Percentiles rank a stretch among this genome's conserved stretches.
These are phyloP conservation scores for Penicillium sp. DNA, from an alignment of 2,329 filamentous ascomycete species.

Conservation along the genomic window DNA sequence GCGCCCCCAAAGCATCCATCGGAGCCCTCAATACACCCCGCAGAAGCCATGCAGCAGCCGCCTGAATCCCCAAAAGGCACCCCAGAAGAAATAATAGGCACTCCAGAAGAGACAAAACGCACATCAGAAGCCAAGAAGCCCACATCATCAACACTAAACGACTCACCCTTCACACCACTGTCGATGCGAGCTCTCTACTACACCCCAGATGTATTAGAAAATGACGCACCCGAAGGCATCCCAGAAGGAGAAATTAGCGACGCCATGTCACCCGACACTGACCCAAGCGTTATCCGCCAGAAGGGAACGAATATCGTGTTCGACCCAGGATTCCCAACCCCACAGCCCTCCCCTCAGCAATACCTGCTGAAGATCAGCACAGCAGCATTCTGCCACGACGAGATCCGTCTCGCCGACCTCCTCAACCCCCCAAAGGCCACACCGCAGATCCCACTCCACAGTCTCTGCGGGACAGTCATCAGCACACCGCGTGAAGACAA, in stretches of 20 bases:
- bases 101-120: too few relatives aligned
- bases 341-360: constrained; percentile 34
- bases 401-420: constrained; percentile 29
- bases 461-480: constrained; percentile 41
- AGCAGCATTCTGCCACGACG: constrained; percentile 41
- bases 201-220: constrained; percentile 14
- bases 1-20: neutral
- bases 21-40: neutral
- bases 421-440: constrained; percentile 30
- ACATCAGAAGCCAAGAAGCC: constrained; percentile 17
- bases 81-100: neutral
- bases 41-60: neutral
- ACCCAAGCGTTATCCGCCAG: constrained; percentile 18
- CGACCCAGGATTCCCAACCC: constrained; percentile 37
- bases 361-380: constrained; percentile 44
- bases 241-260: constrained; percentile 14
- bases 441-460: constrained; percentile 41
- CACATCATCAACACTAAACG: constrained; percentile 32
- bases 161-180: constrained; percentile 36
- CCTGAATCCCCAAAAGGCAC: too few relatives aligned
- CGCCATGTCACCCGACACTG: neutral
- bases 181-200: constrained; percentile 43
- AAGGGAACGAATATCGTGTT: constrained; percentile 32
- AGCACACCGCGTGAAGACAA: constrained; percentile 34
- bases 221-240: neutral